Percentiles rank a stretch among this genome's conserved stretches.
Conservation (phyloP, 495 filamentous ascomycete species). For the Xylaria castorea region DNA sequence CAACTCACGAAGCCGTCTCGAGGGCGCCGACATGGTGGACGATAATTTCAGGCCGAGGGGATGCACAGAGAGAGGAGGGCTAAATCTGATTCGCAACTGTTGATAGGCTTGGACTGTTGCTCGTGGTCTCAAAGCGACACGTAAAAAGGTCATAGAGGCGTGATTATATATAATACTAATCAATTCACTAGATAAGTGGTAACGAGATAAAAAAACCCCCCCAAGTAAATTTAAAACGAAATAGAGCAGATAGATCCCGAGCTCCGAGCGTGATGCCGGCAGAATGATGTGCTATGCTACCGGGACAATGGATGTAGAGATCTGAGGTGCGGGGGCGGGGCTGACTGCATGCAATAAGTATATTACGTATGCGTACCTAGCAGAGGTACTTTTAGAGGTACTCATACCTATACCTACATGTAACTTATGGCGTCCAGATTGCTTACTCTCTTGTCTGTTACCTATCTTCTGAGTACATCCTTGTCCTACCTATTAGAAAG, state of each 20-base stretch:
- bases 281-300: not conserved
- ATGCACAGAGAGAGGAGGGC: not conserved
- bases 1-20: constrained; percentile 50
- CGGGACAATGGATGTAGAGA: constrained; percentile 12
- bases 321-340: constrained; percentile 16
- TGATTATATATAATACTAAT: not conserved
- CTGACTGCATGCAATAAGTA: not conserved
- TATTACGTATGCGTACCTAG: not conserved
- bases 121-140: not conserved
- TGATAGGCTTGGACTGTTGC: not conserved
- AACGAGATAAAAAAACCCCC: not conserved
- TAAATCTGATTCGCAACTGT: not conserved
- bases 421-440: too few relatives aligned
- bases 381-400: not conserved
- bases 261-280: not conserved
- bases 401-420: too few relatives aligned
- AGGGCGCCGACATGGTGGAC: constrained; percentile 40
- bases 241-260: not conserved
- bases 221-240: not conserved
- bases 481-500: not conserved
- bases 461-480: not conserved
- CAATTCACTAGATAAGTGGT: not conserved
- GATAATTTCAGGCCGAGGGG: constrained; percentile 20
- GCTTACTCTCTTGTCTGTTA: not conserved
- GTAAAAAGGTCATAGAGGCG: constrained; percentile 6